Evolutionary conservation across 352 stramenopile species (phyloP), one percentile per base, ranked within the genome.

Genomic region (Pythium folliculosum): DNA sequence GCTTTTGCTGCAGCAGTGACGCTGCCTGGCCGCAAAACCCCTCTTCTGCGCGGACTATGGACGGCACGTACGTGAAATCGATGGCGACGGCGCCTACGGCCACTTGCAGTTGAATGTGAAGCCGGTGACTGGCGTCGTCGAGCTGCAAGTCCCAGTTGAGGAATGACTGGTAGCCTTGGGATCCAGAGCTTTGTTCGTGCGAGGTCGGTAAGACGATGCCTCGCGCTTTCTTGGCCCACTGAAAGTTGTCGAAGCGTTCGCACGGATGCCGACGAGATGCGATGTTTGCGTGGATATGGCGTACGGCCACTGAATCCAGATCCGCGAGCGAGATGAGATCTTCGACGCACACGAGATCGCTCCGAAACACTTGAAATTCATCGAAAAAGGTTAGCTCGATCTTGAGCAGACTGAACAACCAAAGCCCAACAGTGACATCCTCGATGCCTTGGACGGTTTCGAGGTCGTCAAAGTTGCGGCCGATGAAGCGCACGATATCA

Each of bases 351-450:
- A 6, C 27, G 3, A 32, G 27, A 5, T 32, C 27, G 3, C 3
- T 2, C 50, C 43, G 60, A 79, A 90, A 0, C 1, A 14, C 9
- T 25, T 73, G 59, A 44, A 90, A 83, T 12, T 62, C 40, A n/a
- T 67, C 32, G 1, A 81, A 30, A 54, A 83, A 75, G 22, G 76
- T 40, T 4, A 68, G 56, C n/a, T 74, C 65, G 0, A 88, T 72
- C 48, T 82, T 68, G 0, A 80, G 63, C 9, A 61, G 65, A 3
- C 10, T 23, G 5, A 83, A 61, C 43, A 90, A 47, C 81, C 80
- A 89, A 13, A 86, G 58, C 21, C 69, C 69, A 14, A 89, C 50
- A 0, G 69, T 77, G 27, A 84, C 75, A 54, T 89, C 81, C 44
- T 90, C 81, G 27, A 88, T 10, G 0, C 21, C 44, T 23, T 47